These are phyloP conservation scores for Termitomyces sp. DNA, from an alignment of 768 basidiomycete genomes.

Conservation along the genomic window DNA sequence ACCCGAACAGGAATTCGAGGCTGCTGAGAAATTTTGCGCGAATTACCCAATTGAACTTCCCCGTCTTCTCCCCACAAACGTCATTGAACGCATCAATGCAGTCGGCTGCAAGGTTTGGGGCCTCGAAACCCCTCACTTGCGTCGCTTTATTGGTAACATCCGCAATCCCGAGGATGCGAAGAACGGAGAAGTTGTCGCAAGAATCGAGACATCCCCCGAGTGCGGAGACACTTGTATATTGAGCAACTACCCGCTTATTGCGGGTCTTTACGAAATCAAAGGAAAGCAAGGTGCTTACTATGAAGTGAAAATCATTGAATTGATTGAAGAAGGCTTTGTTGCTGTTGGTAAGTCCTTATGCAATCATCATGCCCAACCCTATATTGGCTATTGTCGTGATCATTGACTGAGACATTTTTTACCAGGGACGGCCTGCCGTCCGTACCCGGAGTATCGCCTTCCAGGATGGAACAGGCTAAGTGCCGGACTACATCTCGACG, in stretches of 20 bases:
- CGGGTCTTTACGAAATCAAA: slow-evolving; percentile 52
- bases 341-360: slow-evolving; percentile 41
- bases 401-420: background rate
- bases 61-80: slow-evolving; percentile 41
- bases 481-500: slow-evolving; percentile 62
- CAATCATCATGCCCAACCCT: background rate
- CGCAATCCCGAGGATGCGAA: slow-evolving; percentile 27
- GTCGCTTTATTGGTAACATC: slow-evolving; percentile 42
- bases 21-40: slow-evolving; percentile 46
- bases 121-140: slow-evolving; percentile 32
- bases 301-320: slow-evolving; percentile 48
- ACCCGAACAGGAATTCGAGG: slow-evolving; percentile 44
- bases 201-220: slow-evolving; percentile 30
- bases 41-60: slow-evolving; percentile 33
- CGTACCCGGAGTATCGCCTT: slow-evolving; percentile 59
- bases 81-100: slow-evolving; percentile 44
- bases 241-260: slow-evolving; percentile 55
- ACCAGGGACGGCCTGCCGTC: slow-evolving; percentile 55
- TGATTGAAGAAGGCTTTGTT: slow-evolving; percentile 44
- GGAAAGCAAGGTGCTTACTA: slow-evolving; percentile 57
- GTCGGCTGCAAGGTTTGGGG: slow-evolving; percentile 50
- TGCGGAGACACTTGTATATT: slow-evolving; percentile 50
- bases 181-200: slow-evolving; percentile 25
- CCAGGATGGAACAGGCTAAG: slow-evolving; percentile 71
- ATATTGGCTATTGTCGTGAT: background rate